Evolutionary conservation across 129 eudicot genomes (phyloP).

Genomic region (Tagetes patula): DNA sequence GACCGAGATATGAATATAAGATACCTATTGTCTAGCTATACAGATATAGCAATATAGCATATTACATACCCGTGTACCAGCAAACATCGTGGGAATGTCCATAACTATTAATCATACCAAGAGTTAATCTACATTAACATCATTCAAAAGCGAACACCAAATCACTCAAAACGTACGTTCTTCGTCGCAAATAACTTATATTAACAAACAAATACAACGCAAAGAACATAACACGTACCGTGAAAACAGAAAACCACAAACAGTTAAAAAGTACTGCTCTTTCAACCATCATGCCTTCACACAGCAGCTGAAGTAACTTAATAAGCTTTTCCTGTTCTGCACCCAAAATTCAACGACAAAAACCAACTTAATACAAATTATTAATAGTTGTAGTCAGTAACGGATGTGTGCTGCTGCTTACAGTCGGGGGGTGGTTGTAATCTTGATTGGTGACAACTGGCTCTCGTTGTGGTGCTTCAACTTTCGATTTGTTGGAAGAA

Average conservation of each 20-base stretch:
- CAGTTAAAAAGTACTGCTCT: neutral
- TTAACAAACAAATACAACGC: constrained; percentile 22
- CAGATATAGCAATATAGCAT: no score
- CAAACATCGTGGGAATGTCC: neutral
- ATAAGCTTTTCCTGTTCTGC: constrained; percentile 60
- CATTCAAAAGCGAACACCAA: constrained; percentile 23
- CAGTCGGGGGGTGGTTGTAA: constrained; percentile 67
- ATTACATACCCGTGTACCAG: no score
- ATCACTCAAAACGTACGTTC: constrained; percentile 20
- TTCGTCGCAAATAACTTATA: constrained; percentile 16
- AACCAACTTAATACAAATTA: neutral
- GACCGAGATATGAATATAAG: no score
- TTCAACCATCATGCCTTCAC: constrained; percentile 47
- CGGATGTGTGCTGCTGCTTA: constrained; percentile 38
- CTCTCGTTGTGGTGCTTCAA: constrained; percentile 14
- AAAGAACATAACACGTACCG: constrained; percentile 6
- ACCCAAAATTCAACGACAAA: constrained; percentile 19
- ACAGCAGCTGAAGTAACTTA: constrained; percentile 70
- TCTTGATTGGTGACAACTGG: constrained; percentile 37
- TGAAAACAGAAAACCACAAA: constrained; percentile 5
- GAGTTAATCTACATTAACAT: constrained; percentile 19
- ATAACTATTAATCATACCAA: neutral
- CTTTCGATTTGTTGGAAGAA: constrained; percentile 43
- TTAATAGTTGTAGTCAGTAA: neutral
- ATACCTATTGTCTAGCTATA: no score